A percentile compares a stretch with the other conserved stretches of the same genome.
Conservation (phyloP, 805 yeast genomes). For the Candida wancherniae region DNA sequence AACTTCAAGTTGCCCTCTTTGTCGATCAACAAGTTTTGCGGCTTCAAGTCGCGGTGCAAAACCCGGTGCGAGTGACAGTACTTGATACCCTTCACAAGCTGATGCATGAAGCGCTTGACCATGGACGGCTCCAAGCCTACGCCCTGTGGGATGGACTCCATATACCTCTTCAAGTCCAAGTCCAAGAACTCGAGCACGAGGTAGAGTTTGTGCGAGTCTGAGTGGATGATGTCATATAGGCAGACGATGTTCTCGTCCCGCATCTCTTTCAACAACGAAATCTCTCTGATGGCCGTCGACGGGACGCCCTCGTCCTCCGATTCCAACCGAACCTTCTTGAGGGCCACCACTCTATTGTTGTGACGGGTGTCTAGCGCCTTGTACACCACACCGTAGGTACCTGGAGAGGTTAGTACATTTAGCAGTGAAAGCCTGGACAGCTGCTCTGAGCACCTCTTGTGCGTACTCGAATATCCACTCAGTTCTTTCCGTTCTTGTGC, state of each 20-base stretch:
- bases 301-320: constrained; percentile 99
- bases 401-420: too few species aligned
- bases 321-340: constrained; percentile 91
- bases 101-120: constrained; percentile 91
- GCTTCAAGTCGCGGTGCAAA: constrained; percentile 92
- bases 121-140: constrained; percentile 84
- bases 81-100: constrained; percentile 82
- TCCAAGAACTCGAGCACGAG: constrained; percentile 92
- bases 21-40: constrained; percentile 90
- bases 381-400: constrained; percentile 96
- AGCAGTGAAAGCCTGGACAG: too few species aligned
- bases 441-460: too few species aligned
- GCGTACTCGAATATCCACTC: too few species aligned
- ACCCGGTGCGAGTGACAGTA: constrained; percentile 95
- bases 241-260: constrained; percentile 91
- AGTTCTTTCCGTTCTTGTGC: too few species aligned
- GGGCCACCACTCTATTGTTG: constrained; percentile 90
- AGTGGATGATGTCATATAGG: constrained; percentile 88
- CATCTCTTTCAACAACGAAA: constrained; percentile 88
- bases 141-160: constrained; percentile 92
- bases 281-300: constrained; percentile 95
- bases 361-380: constrained; percentile 88
- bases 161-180: constrained; percentile 90
- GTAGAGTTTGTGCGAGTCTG: constrained; percentile 87
- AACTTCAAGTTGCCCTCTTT: constrained; percentile 81